Evolutionary conservation across 2,329 filamentous ascomycete genomes (phyloP).

Genomic region (Fusarium siculi): DNA sequence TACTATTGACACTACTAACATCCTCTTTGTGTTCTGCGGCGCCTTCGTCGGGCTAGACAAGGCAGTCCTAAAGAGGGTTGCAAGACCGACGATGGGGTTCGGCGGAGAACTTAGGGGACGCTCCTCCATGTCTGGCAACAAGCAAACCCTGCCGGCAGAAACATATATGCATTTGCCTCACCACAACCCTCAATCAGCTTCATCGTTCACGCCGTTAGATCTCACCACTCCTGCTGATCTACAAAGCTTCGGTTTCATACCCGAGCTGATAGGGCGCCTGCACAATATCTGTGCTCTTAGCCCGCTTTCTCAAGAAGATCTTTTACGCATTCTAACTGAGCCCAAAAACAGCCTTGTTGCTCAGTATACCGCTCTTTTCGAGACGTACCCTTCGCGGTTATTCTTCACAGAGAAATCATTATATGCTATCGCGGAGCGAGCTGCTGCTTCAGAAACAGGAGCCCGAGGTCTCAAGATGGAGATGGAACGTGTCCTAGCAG

Average conservation of each 20-base stretch:
- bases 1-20: constrained; percentile 92
- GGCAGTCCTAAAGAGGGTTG: constrained; percentile 85
- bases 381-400: constrained; percentile 80
- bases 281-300: constrained; percentile 90
- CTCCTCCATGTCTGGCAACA: constrained; percentile 58
- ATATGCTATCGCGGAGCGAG: constrained; percentile 79
- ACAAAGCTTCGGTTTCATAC: constrained; percentile 90
- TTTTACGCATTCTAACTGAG: constrained; percentile 91
- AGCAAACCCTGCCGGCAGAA: constrained; percentile 73
- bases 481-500: constrained; percentile 80
- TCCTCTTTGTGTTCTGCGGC: constrained; percentile 95
- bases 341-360: constrained; percentile 87
- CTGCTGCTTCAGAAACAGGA: constrained; percentile 73
- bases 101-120: constrained; percentile 80
- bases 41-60: constrained; percentile 95
- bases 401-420: constrained; percentile 85
- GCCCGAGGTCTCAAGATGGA: constrained; percentile 82
- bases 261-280: constrained; percentile 94
- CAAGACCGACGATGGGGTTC: constrained; percentile 88
- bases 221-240: constrained; percentile 80
- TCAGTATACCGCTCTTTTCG: constrained; percentile 90
- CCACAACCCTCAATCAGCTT: constrained; percentile 53
- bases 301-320: constrained; percentile 72
- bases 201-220: constrained; percentile 70
- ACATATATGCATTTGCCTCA: constrained; percentile 67